Conservation (phyloP, 805 yeast species). For the Metschnikowia hibisci region DNA sequence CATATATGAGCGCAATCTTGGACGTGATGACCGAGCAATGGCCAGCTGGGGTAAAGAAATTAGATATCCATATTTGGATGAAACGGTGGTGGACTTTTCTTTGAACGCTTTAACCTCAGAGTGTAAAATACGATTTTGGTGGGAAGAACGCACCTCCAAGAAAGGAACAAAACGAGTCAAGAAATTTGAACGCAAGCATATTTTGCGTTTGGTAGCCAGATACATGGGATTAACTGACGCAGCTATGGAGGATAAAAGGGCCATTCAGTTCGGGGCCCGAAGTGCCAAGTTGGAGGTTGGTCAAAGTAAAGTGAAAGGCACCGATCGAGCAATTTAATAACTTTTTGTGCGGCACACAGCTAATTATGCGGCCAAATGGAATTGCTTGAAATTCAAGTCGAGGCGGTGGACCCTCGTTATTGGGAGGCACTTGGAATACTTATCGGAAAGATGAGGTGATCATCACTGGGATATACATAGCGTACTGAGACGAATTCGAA, state of each 20-base stretch:
- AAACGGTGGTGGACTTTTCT: slow-evolving; percentile 49
- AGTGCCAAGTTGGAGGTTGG: slow-evolving; percentile 91
- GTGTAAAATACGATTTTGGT: slow-evolving; percentile 37
- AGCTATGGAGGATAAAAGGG: slow-evolving; percentile 76
- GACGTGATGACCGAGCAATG: slow-evolving; percentile 89
- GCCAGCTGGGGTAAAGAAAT: slow-evolving; percentile 85
- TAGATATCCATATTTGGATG: slow-evolving; percentile 81
- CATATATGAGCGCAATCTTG: slow-evolving; percentile 74
- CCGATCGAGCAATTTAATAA: slow-evolving; percentile 40
- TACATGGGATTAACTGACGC: slow-evolving; percentile 51
- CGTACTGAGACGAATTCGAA: no score
- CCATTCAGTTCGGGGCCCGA: slow-evolving; percentile 94
- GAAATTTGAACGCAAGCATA: slow-evolving; percentile 42
- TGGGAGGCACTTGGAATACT: no score
- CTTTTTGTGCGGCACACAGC: no score
- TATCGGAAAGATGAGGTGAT: no score
- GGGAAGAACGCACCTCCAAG: slow-evolving; percentile 19
- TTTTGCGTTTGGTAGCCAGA: slow-evolving; percentile 61
- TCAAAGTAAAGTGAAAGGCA: slow-evolving; percentile 72
- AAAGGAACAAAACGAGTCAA: slow-evolving; percentile 28
- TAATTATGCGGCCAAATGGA: no score
- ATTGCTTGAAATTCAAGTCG: no score
- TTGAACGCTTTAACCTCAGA: slow-evolving; percentile 47
- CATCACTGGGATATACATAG: no score
- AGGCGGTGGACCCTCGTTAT: no score